Percentiles rank a stretch among this genome's conserved stretches.
Evolutionary conservation across 495 filamentous ascomycete species (phyloP).

Genomic region (Neurospora intermedia): DNA sequence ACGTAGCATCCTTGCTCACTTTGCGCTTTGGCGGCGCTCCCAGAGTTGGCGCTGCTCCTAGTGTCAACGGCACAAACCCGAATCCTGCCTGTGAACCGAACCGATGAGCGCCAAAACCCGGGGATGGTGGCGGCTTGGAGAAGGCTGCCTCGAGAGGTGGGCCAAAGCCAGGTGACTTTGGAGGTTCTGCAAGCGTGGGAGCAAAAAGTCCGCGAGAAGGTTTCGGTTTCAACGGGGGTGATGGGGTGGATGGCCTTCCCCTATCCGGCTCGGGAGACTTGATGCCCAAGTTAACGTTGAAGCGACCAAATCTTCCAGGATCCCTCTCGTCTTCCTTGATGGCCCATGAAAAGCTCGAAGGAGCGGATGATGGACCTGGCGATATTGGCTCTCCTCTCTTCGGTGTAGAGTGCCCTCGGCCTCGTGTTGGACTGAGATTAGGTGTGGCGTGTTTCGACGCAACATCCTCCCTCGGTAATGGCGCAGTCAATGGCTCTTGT

Average conservation of each 20-base stretch:
- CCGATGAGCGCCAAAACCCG: conserved; percentile 29
- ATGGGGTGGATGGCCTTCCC: conserved; percentile 13
- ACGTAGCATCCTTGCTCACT: conserved; percentile 8
- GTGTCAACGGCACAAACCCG: conserved; percentile 24
- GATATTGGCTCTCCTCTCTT: conserved; percentile 35
- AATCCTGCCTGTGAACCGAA: conserved; percentile 22
- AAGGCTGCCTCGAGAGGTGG: conserved; percentile 11
- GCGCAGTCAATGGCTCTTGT: conserved; percentile 38
- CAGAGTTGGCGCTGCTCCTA: conserved; percentile 10
- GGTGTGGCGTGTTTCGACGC: conserved; percentile 7
- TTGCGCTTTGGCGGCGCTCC: conserved; percentile 4
- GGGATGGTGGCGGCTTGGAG: conserved; percentile 26
- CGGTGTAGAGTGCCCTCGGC: conserved; percentile 30
- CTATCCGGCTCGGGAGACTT: conserved; percentile 14
- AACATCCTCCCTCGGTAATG: conserved; percentile 35
- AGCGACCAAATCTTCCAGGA: conserved; percentile 26
- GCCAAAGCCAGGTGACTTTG: conserved; percentile 11
- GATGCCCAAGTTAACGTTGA: conserved; percentile 22
- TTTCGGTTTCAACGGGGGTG: conserved; percentile 19
- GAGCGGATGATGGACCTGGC: conserved; percentile 48
- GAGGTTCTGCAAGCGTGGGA: conserved; percentile 5
- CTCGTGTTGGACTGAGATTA: conserved; percentile 25
- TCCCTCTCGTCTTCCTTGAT: conserved; percentile 34
- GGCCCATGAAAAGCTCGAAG: conserved; percentile 41
- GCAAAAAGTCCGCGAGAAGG: conserved; percentile 17